A percentile compares a stretch with the other conserved stretches of the same genome.
phyloP scores from a whole-genome alignment of 169 alveolate genomes.

The Plasmodium vinckei region DNA sequence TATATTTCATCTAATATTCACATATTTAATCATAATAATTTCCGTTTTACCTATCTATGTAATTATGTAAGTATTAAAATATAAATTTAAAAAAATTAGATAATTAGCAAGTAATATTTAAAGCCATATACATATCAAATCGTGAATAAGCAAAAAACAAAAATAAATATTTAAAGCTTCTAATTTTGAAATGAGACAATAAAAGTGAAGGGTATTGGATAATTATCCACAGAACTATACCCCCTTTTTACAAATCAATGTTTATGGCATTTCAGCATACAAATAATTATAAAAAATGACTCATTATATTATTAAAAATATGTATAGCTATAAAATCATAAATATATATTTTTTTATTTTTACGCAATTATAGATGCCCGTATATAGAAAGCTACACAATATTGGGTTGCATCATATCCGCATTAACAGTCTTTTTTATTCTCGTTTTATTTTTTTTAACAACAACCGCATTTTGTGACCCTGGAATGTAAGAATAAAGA shows the following conservation, averaged over 20 bases:
- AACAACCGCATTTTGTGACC: constrained; percentile 74
- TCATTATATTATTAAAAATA: neutral
- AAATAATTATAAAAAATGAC: too few relatives aligned
- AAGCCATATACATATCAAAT: too few relatives aligned
- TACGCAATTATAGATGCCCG: constrained; percentile 28
- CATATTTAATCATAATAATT: constrained; percentile 59
- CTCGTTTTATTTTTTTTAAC: constrained; percentile 64
- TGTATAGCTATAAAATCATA: neutral
- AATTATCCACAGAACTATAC: too few relatives aligned
- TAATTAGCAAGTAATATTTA: too few relatives aligned
- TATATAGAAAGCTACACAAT: constrained; percentile 34
- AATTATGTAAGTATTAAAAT: constrained; percentile 52
- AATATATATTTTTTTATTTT: constrained; percentile 6
- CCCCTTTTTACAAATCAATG: too few relatives aligned
- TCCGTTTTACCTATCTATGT: constrained; percentile 61
- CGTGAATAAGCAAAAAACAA: too few relatives aligned
- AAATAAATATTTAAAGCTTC: too few relatives aligned
- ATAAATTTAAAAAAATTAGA: neutral
- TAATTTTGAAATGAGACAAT: too few relatives aligned
- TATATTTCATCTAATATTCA: constrained; percentile 64
- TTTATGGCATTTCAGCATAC: neutral
- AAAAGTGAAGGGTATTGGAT: too few relatives aligned
- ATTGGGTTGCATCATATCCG: neutral
- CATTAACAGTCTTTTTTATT: constrained; percentile 34
- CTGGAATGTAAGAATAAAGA: constrained; percentile 63